A percentile compares a stretch with the other conserved stretches of the same genome.
phyloP scores from a whole-genome alignment of 495 filamentous ascomycete species.

The Aspergillus steynii region DNA sequence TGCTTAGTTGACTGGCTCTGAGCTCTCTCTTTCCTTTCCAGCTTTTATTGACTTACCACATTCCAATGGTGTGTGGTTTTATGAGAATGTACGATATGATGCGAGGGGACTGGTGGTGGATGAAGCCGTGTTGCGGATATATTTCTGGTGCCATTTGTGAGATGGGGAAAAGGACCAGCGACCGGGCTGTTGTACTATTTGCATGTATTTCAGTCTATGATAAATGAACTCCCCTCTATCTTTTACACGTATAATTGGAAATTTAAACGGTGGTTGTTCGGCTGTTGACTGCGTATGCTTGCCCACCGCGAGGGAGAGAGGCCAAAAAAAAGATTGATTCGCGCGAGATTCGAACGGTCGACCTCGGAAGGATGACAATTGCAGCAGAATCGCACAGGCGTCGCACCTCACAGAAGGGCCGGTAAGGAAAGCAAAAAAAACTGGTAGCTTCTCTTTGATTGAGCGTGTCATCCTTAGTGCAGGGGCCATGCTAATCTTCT shows the following conservation, averaged over 20 bases:
- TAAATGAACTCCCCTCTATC: neutral
- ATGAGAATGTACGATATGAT: too few species aligned
- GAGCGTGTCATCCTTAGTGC: conserved; percentile 99
- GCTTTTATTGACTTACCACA: too few species aligned
- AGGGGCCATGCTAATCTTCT: conserved; percentile 99
- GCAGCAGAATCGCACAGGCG: neutral
- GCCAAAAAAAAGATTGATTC: neutral
- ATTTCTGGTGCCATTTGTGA: too few species aligned
- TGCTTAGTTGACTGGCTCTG: conserved; percentile 38
- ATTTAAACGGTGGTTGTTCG: too few species aligned
- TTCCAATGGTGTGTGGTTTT: too few species aligned
- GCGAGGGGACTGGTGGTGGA: too few species aligned
- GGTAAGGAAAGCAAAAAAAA: conserved; percentile 58
- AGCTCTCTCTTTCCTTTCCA: neutral
- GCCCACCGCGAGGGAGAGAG: too few species aligned
- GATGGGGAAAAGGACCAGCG: too few species aligned
- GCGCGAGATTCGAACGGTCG: conserved; percentile 12
- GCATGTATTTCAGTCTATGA: neutral
- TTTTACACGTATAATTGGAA: too few species aligned
- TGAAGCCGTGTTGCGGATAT: too few species aligned
- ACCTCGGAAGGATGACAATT: neutral
- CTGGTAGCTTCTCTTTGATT: conserved; percentile 94
- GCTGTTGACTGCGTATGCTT: too few species aligned
- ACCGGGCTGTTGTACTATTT: too few species aligned
- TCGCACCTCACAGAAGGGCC: conserved; percentile 20